phyloP scores from a whole-genome alignment of 371 early-diverging fungal genomes.

The Mortierella polycephala region DNA sequence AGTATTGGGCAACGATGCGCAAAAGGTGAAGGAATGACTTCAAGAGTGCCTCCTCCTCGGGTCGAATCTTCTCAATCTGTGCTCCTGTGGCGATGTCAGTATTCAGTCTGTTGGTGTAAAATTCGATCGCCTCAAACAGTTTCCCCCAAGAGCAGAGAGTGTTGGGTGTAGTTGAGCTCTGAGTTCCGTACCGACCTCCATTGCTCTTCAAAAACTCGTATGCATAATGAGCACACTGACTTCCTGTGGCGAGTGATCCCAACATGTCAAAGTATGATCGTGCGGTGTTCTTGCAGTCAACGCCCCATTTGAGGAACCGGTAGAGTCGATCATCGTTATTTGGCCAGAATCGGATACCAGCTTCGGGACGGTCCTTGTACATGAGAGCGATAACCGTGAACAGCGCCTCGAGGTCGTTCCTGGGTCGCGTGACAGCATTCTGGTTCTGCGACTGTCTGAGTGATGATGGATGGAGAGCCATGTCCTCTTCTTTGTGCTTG shows the following conservation, averaged over 20 bases:
- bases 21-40: slow-evolving; percentile 75
- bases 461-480: slow-evolving; percentile 56
- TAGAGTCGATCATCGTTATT: slow-evolving; percentile 66
- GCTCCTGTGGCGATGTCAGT: slow-evolving; percentile 21
- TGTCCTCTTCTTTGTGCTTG: slow-evolving; percentile 81
- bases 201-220: slow-evolving; percentile 66
- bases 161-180: slow-evolving; percentile 47
- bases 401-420: slow-evolving; percentile 73
- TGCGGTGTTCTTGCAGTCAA: slow-evolving; percentile 67
- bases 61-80: slow-evolving; percentile 60
- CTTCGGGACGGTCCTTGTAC: slow-evolving; percentile 78
- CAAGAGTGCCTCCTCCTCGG: slow-evolving; percentile 70
- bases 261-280: slow-evolving; percentile 79
- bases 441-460: slow-evolving; percentile 40
- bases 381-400: slow-evolving; percentile 75
- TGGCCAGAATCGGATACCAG: slow-evolving; percentile 83
- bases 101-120: slow-evolving; percentile 57
- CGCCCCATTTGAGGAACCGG: slow-evolving; percentile 80
- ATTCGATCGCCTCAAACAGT: slow-evolving; percentile 66
- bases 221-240: slow-evolving; percentile 66
- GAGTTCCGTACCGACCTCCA: slow-evolving; percentile 54
- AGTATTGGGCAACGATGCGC: slow-evolving; percentile 69
- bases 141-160: slow-evolving; percentile 71
- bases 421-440: slow-evolving; percentile 39
- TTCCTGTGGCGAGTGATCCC: slow-evolving; percentile 78